Evolutionary conservation across 2,329 filamentous ascomycete species (phyloP), one percentile per base, ranked within the genome.

Genomic region (Colletotrichum sp.): DNA sequence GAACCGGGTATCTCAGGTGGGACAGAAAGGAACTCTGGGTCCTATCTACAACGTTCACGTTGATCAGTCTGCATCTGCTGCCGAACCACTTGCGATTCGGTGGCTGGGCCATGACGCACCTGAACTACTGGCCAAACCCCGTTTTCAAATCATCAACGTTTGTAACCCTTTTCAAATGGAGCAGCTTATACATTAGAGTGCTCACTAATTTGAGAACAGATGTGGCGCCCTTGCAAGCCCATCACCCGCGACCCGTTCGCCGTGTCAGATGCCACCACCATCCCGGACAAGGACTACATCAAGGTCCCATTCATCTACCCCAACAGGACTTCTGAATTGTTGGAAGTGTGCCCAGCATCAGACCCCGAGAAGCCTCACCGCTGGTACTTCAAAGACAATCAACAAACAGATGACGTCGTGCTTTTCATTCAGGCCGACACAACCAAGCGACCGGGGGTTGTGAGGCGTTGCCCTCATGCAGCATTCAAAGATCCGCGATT

Each of bases 121-220:
- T 21, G 39, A 67, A 28, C n/a, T 55, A 1, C 64, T 67, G 7
- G 64, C 64, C 15, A 55, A 67, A 13, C 64, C 64, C 2, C 10
- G 39, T 1, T 32, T 67, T 3, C 39, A 67, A 32, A 67, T 67
- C 1, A 67, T 67, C 16, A 67, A 55, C 18, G 39, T 67, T 3
- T 15, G 64, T 13, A 0, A 10, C 18, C 26, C n/a, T n/a, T 32
- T 18, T 1, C 6, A 61, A 2, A 1, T 2, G 10, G 15, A 0
- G 16, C 18, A 2, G 3, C 10, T 30, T 4, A 13, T n/a, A 8
- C 0, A 21, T 30, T 2, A 0, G 0, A 9, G 6, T 0, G 59
- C 1, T 61, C 16, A 52, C n/a, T 67, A 1, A 21, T 0, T 0
- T n/a, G 24, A 7, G 1, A 24, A 55, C 0, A 67, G 64, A 67